Evolutionary conservation across 345 rosid genomes (phyloP).

Genomic region (Corchorus olitorius): DNA sequence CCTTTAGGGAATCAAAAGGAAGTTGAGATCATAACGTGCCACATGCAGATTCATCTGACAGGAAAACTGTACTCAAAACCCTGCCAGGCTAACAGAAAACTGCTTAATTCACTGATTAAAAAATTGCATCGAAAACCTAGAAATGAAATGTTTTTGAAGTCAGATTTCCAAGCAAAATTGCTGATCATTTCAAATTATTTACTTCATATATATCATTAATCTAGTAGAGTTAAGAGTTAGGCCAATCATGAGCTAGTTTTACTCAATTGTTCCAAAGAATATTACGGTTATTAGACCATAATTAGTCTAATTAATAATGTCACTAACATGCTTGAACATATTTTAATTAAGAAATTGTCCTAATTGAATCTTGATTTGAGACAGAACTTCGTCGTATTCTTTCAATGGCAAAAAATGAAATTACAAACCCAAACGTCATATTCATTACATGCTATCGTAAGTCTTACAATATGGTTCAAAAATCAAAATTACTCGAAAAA

Average conservation of each 20-base stretch:
- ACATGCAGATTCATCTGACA: slow-evolving; percentile 21
- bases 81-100: slow-evolving; percentile 34
- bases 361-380: background rate
- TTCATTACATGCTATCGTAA: background rate
- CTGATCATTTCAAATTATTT: background rate
- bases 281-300: background rate
- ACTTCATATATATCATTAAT: background rate
- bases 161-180: background rate
- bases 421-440: background rate
- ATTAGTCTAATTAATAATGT: slow-evolving; percentile 1
- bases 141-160: background rate
- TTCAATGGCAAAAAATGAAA: background rate
- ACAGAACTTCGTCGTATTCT: background rate
- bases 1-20: slow-evolving; percentile 16
- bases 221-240: slow-evolving; percentile 1
- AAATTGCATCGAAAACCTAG: background rate
- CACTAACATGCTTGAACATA: slow-evolving; percentile 12
- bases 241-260: slow-evolving; percentile 15
- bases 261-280: background rate
- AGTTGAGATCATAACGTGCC: slow-evolving; percentile 20
- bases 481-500: background rate
- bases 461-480: background rate
- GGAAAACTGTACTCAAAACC: slow-evolving; percentile 16
- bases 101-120: slow-evolving; percentile 15
- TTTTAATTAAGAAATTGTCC: background rate